Percentiles rank a stretch among this genome's conserved stretches.
phyloP scores from a whole-genome alignment of 768 basidiomycete species.

The Suillus discolor region DNA sequence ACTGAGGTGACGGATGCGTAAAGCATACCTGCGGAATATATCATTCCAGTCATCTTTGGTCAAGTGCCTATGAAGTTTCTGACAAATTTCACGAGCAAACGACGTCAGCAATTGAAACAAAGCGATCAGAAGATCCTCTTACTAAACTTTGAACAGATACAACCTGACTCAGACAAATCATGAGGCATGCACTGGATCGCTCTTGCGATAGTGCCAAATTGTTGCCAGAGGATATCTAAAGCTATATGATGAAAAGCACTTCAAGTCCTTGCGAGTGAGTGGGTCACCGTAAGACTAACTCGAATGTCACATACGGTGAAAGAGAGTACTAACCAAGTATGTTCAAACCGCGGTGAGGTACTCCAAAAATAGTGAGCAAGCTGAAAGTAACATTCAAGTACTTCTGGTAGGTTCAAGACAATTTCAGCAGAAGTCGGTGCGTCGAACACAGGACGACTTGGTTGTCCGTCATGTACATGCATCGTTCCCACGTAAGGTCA shows the following conservation, averaged over 20 bases:
- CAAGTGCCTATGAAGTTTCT: slow-evolving; percentile 29
- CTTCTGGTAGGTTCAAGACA: too few relatives aligned
- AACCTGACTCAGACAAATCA: slow-evolving; percentile 17
- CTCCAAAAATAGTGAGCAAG: too few relatives aligned
- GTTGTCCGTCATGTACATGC: too few relatives aligned
- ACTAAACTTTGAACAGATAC: neutral
- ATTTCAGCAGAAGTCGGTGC: too few relatives aligned
- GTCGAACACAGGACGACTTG: too few relatives aligned
- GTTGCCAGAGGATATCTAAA: slow-evolving; percentile 28
- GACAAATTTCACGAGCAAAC: neutral
- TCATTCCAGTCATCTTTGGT: slow-evolving; percentile 27
- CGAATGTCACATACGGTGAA: too few relatives aligned
- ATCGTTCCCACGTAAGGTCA: too few relatives aligned
- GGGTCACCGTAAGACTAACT: too few relatives aligned
- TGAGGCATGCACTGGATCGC: slow-evolving; percentile 29
- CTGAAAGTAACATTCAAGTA: too few relatives aligned
- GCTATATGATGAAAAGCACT: slow-evolving; percentile 22
- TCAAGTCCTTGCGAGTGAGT: slow-evolving; percentile 27
- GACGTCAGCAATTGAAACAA: neutral
- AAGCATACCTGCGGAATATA: slow-evolving; percentile 28
- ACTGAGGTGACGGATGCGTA: slow-evolving; percentile 13
- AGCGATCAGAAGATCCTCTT: neutral
- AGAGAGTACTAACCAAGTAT: too few relatives aligned
- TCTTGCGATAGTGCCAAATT: slow-evolving; percentile 21
- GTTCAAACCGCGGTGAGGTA: too few relatives aligned